These are phyloP conservation scores for Cytidiella melzeri DNA, from an alignment of 768 basidiomycete species.

Conservation along the genomic window DNA sequence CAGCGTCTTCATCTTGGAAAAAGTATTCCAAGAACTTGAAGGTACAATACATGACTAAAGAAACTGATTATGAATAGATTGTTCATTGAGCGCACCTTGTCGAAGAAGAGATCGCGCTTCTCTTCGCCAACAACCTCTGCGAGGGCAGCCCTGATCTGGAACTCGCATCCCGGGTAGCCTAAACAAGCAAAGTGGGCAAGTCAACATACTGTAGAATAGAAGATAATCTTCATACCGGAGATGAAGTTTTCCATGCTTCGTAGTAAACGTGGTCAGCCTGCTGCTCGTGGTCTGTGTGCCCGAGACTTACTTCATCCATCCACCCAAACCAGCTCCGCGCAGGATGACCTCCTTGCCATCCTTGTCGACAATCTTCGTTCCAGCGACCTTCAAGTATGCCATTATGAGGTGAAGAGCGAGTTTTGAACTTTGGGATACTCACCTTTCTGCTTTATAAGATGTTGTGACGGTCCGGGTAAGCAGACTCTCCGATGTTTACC, in stretches of 20 bases:
- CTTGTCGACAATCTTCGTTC: conserved; percentile 56
- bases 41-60: neutral
- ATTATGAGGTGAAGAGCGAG: conserved; percentile 8
- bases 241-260: conserved; percentile 70
- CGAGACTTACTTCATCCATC: conserved; percentile 86
- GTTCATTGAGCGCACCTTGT: conserved; percentile 44
- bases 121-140: conserved; percentile 54
- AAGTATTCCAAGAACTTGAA: conserved; percentile 76
- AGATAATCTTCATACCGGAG: conserved; percentile 46
- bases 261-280: neutral
- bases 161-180: conserved; percentile 80
- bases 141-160: conserved; percentile 65
- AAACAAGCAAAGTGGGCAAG: too few relatives aligned
- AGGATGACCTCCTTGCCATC: conserved; percentile 53
- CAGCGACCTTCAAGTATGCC: conserved; percentile 49
- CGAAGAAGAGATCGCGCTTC: conserved; percentile 74
- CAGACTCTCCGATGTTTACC: conserved; percentile 3
- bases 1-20: conserved; percentile 71
- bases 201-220: too few relatives aligned
- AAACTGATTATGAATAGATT: neutral
- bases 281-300: too few relatives aligned
- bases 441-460: neutral
- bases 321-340: conserved; percentile 73
- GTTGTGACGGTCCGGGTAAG: conserved; percentile 1
- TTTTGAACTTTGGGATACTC: too few relatives aligned